phyloP scores from a whole-genome alignment of 805 yeast species.

The Limtongozyma cylindracea region DNA sequence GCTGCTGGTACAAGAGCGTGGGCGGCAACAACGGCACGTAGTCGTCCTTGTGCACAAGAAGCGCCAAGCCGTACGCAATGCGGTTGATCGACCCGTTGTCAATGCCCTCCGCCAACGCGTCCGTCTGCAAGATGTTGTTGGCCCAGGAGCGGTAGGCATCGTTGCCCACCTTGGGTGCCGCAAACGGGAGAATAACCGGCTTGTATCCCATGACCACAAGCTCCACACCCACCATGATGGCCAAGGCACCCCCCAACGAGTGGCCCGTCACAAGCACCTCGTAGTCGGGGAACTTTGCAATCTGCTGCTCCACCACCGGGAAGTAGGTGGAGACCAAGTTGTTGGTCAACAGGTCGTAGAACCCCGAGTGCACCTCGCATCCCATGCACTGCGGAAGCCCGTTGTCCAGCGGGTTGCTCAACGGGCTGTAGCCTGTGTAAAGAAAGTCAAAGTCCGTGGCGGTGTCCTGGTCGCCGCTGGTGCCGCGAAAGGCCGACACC shows the following conservation, averaged over 20 bases:
- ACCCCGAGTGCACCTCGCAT: too few species aligned
- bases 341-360: too few species aligned
- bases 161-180: constrained; percentile 43
- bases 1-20: constrained; percentile 13
- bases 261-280: constrained; percentile 38
- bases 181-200: constrained; percentile 32
- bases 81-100: too few species aligned
- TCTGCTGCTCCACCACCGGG: too few species aligned
- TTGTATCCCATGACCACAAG: constrained; percentile 23
- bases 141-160: constrained; percentile 19
- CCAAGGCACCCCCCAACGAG: constrained; percentile 55
- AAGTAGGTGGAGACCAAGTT: too few species aligned
- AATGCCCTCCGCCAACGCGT: constrained; percentile 5
- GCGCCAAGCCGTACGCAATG: too few species aligned
- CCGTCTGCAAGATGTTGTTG: constrained; percentile 19
- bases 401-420: too few species aligned
- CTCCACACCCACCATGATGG: constrained; percentile 38
- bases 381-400: too few species aligned
- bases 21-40: constrained; percentile 37
- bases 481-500: too few species aligned
- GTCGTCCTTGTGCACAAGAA: constrained; percentile 31
- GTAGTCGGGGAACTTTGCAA: constrained; percentile 22
- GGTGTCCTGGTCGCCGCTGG: too few species aligned
- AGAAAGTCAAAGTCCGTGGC: too few species aligned
- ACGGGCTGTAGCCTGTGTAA: too few species aligned